Conservation (phyloP, 306 rosid genomes). For the Abrus precatorius region DNA sequence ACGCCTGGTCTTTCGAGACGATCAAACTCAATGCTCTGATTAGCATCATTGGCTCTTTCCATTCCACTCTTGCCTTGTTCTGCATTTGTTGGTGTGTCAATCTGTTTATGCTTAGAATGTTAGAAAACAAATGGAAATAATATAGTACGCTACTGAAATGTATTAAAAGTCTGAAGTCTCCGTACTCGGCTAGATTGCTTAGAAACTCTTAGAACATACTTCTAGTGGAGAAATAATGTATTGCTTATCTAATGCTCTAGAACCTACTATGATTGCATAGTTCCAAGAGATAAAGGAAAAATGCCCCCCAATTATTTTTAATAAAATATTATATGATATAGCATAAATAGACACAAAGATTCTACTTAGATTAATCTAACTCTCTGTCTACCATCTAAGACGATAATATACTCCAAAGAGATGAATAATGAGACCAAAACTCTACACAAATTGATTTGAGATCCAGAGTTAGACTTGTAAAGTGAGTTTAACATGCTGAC, state of each 20-base stretch:
- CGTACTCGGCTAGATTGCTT: conserved; percentile 10
- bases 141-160: not conserved
- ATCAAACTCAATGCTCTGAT: conserved; percentile 47
- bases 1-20: conserved; percentile 29
- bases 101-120: conserved; percentile 55
- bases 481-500: not conserved
- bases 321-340: not conserved
- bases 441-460: no score
- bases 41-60: conserved; percentile 52
- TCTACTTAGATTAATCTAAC: no score
- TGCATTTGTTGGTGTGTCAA: conserved; percentile 47
- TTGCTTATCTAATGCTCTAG: not conserved
- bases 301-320: not conserved
- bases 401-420: no score
- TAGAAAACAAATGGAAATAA: conserved; percentile 42
- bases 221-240: not conserved
- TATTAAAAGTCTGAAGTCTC: not conserved
- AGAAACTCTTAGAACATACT: not conserved
- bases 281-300: conserved; percentile 11
- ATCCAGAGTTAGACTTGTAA: no score
- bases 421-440: no score
- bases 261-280: conserved; percentile 15
- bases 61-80: conserved; percentile 16
- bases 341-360: no score
- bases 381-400: no score